Conservation (phyloP, 202 grass and related monocot genomes). For the Digitaria exilis region DNA sequence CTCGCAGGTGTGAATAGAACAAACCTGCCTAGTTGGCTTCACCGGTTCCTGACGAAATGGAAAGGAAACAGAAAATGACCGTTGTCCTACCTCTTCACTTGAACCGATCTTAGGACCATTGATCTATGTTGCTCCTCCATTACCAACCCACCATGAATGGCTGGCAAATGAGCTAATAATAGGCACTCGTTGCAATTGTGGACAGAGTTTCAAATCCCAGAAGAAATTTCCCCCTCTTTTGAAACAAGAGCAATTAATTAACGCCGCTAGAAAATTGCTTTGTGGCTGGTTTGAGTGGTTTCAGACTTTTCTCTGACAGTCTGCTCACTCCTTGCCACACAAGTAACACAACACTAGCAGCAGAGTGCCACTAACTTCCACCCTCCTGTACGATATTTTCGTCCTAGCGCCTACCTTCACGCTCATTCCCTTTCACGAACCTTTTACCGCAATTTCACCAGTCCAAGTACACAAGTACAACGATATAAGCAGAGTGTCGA, state of each 20-base stretch:
- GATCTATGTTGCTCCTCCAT: not conserved
- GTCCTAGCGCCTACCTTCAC: not conserved
- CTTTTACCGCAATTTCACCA: not conserved
- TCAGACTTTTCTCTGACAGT: not conserved
- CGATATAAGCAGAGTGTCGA: too few relatives aligned
- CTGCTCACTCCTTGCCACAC: not conserved
- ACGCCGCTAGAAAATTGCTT: not conserved
- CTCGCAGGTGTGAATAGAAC: constrained; percentile 16
- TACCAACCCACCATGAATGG: not conserved
- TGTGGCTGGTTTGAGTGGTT: not conserved
- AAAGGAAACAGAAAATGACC: not conserved
- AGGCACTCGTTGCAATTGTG: not conserved
- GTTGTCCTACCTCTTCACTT: not conserved
- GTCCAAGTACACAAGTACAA: constrained; percentile 14
- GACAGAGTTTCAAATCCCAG: not conserved
- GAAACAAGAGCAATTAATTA: not conserved
- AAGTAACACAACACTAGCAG: not conserved
- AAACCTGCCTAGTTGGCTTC: not conserved
- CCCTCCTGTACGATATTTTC: not conserved
- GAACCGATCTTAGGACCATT: not conserved
- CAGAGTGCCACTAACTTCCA: not conserved
- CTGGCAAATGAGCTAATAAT: not conserved
- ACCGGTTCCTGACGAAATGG: not conserved
- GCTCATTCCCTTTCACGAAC: not conserved
- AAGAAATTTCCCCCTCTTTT: not conserved